These are phyloP conservation scores for Fusarium sp. DNA, from an alignment of 2,329 filamentous ascomycete species.

Conservation along the genomic window DNA sequence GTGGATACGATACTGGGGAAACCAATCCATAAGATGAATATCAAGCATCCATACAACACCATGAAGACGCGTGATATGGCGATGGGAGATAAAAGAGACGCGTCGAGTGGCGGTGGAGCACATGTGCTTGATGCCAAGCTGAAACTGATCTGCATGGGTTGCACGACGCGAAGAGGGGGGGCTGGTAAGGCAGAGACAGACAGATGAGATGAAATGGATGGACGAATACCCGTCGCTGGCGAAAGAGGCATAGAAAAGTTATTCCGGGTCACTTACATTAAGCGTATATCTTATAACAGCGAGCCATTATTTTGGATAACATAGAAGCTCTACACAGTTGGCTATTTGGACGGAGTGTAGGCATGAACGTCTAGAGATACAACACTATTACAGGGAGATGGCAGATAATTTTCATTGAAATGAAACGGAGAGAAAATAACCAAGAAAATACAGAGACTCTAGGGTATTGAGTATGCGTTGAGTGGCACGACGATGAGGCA, in stretches of 20 bases:
- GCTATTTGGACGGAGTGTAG: background rate
- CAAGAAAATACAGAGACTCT: background rate
- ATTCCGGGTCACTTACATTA: background rate
- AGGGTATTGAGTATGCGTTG: background rate
- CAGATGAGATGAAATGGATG: constrained; percentile 27
- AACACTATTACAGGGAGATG: background rate
- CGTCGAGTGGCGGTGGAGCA: constrained; percentile 31
- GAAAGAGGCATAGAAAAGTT: constrained; percentile 1
- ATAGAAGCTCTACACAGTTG: background rate
- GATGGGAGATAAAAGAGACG: constrained; percentile 24
- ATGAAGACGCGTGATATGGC: constrained; percentile 41
- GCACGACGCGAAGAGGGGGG: constrained; percentile 12
- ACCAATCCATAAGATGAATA: constrained; percentile 13
- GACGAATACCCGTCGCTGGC: constrained; percentile 35
- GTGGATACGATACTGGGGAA: constrained; percentile 32
- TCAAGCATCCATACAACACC: constrained; percentile 31
- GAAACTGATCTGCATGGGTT: constrained; percentile 29
- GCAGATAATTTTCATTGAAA: background rate
- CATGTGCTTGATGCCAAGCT: background rate
- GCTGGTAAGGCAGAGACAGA: constrained; percentile 1
- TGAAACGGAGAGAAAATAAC: background rate
- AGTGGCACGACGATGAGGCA: background rate
- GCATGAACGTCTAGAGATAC: background rate
- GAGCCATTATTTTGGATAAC: background rate
- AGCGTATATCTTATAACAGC: background rate